Evolutionary conservation across 169 alveolate genomes (phyloP).

Genomic region (Eimeria praecox): DNA sequence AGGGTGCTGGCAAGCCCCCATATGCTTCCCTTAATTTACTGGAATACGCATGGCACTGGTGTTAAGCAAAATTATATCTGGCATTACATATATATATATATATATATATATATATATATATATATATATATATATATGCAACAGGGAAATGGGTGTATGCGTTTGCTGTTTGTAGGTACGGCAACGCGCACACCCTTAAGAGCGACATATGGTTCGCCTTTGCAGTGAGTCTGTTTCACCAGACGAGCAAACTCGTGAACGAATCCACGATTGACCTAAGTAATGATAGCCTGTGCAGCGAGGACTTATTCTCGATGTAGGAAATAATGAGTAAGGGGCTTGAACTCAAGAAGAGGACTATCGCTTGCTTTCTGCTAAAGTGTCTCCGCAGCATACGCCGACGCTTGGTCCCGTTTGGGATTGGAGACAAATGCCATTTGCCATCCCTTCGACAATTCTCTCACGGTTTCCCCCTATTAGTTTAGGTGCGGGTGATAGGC

Average conservation of each 20-base stretch:
- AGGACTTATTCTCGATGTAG: no score
- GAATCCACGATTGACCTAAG: neutral
- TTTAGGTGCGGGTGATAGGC: neutral
- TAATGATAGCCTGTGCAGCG: neutral
- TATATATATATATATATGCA: neutral
- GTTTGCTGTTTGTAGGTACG: conserved; percentile 22
- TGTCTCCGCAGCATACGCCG: conserved; percentile 32
- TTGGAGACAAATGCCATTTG: conserved; percentile 69
- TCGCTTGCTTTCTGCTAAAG: neutral
- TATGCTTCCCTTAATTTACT: no score
- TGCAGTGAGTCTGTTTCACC: neutral
- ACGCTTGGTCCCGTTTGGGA: conserved; percentile 61
- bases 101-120: no score
- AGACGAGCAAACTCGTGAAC: neutral
- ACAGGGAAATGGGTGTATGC: neutral
- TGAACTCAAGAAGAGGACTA: neutral
- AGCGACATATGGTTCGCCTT: conserved; percentile 50
- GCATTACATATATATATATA: no score
- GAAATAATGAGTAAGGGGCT: no score
- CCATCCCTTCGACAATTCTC: conserved; percentile 50
- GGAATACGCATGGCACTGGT: no score
- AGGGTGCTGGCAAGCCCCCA: no score
- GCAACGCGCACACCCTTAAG: conserved; percentile 9
- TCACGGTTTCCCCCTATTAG: conserved; percentile 64
- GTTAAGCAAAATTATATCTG: no score